Evolutionary conservation across 176 grass and related monocot genomes (phyloP), one percentile per base, ranked within the genome.

Genomic region (Pharus latifolius): DNA sequence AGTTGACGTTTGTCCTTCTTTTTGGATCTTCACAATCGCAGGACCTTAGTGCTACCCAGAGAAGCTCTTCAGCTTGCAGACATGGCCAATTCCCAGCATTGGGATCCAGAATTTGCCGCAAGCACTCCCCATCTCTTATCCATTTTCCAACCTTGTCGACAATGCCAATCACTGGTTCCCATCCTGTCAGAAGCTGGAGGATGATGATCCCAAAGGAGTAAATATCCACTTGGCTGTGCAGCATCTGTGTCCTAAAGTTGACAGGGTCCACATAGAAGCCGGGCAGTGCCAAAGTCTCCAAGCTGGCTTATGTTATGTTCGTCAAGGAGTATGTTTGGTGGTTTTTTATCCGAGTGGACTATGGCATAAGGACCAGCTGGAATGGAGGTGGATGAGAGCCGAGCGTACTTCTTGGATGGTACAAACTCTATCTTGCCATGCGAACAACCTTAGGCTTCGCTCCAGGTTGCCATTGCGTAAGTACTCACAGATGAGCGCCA

Each of bases 371-470:
- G 43, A n/a, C 56, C 6, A 37, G n/a, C 52, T 56, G 12, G 22
- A 33, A 34, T 73, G 69, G 29, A 73, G 69, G 69, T 38, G 55
- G 25, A 56, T 57, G 22, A 75, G 72, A 27, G 72, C 72, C 8
- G 72, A 75, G 3, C 17, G 54, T 57, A 54, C 51, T 56, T 75
- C 56, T 18, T 22, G 16, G 56, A 75, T 61, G 12, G 63, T 50
- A 22, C 72, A 22, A 27, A 75, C 32, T 12, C 56, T 19, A 15
- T 75, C 56, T 35, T 60, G 72, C 56, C 72, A 75, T n/a, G 22
- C 7, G 2, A 63, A 40, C 11, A 8, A 27, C 3, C 42, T 11
- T 19, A 75, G 54, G 17, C 20, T 48, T 12, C 60, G 41, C 10
- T 33, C 47, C 19, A 75, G 72, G 34, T 26, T 63, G 22, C 25